phyloP scores from a whole-genome alignment of 768 basidiomycete genomes.

The Lactarius tabidus region DNA sequence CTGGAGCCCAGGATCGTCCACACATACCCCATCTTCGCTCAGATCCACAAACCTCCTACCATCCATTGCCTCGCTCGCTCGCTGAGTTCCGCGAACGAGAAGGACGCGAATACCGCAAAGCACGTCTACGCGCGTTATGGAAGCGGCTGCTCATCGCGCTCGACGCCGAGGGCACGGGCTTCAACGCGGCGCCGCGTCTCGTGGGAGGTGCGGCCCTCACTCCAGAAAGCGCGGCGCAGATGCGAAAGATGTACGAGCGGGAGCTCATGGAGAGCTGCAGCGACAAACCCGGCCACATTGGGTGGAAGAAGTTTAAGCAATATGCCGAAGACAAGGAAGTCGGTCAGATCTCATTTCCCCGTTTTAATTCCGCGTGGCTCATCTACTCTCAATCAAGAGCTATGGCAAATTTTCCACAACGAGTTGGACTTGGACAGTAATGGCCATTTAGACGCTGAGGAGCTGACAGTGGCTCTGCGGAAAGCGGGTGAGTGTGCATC shows the following conservation, averaged over 20 bases:
- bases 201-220: constrained; percentile 21
- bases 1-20: constrained; percentile 52
- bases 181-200: constrained; percentile 27
- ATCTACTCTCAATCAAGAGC: constrained; percentile 44
- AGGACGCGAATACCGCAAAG: constrained; percentile 57
- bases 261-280: constrained; percentile 36
- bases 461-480: constrained; percentile 56
- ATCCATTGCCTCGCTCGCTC: constrained; percentile 47
- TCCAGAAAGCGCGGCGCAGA: constrained; percentile 20
- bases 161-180: constrained; percentile 28
- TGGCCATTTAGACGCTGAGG: constrained; percentile 68
- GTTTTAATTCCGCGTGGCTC: constrained; percentile 12
- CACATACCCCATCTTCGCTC: constrained; percentile 57
- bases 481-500: constrained; percentile 56
- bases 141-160: constrained; percentile 43
- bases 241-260: constrained; percentile 25
- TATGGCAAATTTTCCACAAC: constrained; percentile 89
- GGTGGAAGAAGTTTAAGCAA: constrained; percentile 67
- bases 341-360: constrained; percentile 41
- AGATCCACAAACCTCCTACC: constrained; percentile 40
- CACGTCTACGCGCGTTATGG: constrained; percentile 62
- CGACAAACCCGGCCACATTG: constrained; percentile 44
- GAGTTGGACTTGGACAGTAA: constrained; percentile 89
- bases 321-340: constrained; percentile 81
- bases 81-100: constrained; percentile 62